Conservation (phyloP, 495 filamentous ascomycete species). For the Penicilliopsis zonata region DNA sequence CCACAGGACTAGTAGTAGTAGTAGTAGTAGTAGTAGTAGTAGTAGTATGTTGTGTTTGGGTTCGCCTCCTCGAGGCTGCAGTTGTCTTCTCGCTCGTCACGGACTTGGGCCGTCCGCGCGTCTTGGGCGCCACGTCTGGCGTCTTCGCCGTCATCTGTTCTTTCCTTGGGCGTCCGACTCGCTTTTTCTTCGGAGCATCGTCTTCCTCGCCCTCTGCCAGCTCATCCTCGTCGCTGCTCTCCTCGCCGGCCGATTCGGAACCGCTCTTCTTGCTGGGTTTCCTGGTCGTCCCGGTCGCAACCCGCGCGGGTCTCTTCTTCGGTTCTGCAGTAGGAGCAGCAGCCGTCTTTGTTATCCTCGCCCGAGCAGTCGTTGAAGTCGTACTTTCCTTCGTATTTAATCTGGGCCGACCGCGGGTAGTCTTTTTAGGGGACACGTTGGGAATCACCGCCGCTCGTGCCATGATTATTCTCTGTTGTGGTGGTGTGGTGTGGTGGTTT, state of each 20-base stretch:
- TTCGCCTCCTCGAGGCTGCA: conserved; percentile 14
- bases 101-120: conserved; percentile 20
- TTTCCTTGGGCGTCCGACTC: conserved; percentile 20
- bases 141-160: conserved; percentile 6
- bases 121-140: conserved; percentile 12
- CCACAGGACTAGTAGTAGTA: conserved; percentile 1
- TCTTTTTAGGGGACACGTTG: conserved; percentile 21
- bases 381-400: conserved; percentile 10
- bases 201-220: conserved; percentile 13
- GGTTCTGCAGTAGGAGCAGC: conserved; percentile 1
- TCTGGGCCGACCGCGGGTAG: conserved; percentile 17
- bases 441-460: conserved; percentile 32
- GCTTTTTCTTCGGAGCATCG: conserved; percentile 27
- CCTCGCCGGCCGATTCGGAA: conserved; percentile 5
- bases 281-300: background rate
- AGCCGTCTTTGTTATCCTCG: conserved; percentile 1
- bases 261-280: background rate
- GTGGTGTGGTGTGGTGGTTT: too few relatives aligned
- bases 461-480: conserved; percentile 20
- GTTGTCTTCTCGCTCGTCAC: conserved; percentile 2
- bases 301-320: conserved; percentile 1
- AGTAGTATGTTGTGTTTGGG: conserved; percentile 8
- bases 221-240: conserved; percentile 14
- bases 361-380: conserved; percentile 9
- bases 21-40: conserved; percentile 4